These are phyloP conservation scores for Trapa incisa DNA, from an alignment of 345 rosid species.

Conservation along the genomic window DNA sequence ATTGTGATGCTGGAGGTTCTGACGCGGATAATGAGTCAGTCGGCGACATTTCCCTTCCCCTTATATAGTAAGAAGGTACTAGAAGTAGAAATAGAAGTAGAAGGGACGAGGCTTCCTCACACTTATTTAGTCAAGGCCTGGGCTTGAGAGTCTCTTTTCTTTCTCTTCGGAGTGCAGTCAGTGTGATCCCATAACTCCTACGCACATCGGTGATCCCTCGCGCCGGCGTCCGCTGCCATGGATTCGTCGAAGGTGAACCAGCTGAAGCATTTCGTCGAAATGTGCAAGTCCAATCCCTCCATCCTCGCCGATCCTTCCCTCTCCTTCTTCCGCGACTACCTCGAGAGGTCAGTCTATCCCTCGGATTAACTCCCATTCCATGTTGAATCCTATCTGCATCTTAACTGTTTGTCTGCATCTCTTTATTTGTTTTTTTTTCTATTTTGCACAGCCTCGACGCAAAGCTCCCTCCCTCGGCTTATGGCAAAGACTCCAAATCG, in stretches of 20 bases:
- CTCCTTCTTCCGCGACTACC: slow-evolving; percentile 90
- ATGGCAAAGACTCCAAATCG: slow-evolving; percentile 37
- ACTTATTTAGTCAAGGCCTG: too few species aligned
- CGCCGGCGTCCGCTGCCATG: slow-evolving; percentile 19
- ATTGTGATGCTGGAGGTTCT: too few species aligned
- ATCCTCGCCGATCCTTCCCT: slow-evolving; percentile 66
- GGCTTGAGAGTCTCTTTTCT: background rate
- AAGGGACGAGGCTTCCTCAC: too few species aligned
- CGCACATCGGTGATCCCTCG: background rate
- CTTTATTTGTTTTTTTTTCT: background rate
- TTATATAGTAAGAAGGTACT: too few species aligned
- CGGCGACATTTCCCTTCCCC: too few species aligned
- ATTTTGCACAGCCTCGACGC: slow-evolving; percentile 64
- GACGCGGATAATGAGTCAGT: too few species aligned
- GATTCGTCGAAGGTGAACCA: slow-evolving; percentile 47
- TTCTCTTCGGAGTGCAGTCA: background rate
- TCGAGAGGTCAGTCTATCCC: slow-evolving; percentile 43
- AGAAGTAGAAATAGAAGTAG: too few species aligned
- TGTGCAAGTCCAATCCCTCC: slow-evolving; percentile 76
- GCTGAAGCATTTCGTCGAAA: slow-evolving; percentile 54
- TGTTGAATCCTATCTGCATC: background rate
- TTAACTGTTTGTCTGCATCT: background rate
- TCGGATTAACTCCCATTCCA: too few species aligned
- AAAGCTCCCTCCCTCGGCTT: slow-evolving; percentile 45
- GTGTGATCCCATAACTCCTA: background rate